Evolutionary conservation across 768 basidiomycete genomes (phyloP).

Genomic region (Amyloporia xantha): DNA sequence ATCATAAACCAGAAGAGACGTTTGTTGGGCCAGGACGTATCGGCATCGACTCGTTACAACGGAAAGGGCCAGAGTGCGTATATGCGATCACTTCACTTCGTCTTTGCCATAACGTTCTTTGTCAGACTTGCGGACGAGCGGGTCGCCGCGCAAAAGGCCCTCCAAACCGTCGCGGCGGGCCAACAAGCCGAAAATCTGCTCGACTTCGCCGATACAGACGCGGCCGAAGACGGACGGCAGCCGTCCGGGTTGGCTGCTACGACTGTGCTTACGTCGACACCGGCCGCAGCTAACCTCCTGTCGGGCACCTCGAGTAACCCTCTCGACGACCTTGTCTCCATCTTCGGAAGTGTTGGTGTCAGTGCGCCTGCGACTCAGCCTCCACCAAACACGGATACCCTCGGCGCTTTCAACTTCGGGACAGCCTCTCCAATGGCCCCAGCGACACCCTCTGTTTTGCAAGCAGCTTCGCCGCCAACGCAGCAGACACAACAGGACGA

Average conservation of each 20-base stretch:
- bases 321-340: slow-evolving; percentile 87
- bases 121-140: slow-evolving; percentile 60
- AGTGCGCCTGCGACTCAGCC: slow-evolving; percentile 18
- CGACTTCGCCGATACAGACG: slow-evolving; percentile 83
- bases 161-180: slow-evolving; percentile 88
- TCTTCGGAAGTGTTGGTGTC: slow-evolving; percentile 59
- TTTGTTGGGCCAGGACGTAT: slow-evolving; percentile 91
- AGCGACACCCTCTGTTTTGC: slow-evolving; percentile 15
- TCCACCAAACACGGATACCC: slow-evolving; percentile 12
- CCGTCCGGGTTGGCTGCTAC: slow-evolving; percentile 78
- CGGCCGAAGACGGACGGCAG: slow-evolving; percentile 42
- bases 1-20: slow-evolving; percentile 95
- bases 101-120: not conserved
- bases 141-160: slow-evolving; percentile 67
- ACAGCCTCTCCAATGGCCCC: slow-evolving; percentile 15
- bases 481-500: slow-evolving; percentile 41
- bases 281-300: slow-evolving; percentile 69
- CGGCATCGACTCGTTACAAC: slow-evolving; percentile 71
- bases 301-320: slow-evolving; percentile 83
- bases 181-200: slow-evolving; percentile 93
- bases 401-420: slow-evolving; percentile 24
- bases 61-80: slow-evolving; percentile 54
- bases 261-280: slow-evolving; percentile 59
- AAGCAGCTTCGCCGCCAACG: slow-evolving; percentile 18
- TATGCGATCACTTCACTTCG: slow-evolving; percentile 2